Evolutionary conservation across 2,329 filamentous ascomycete species (phyloP), one percentile per base, ranked within the genome.

Genomic region (Lasiodiplodia gonubiensis): DNA sequence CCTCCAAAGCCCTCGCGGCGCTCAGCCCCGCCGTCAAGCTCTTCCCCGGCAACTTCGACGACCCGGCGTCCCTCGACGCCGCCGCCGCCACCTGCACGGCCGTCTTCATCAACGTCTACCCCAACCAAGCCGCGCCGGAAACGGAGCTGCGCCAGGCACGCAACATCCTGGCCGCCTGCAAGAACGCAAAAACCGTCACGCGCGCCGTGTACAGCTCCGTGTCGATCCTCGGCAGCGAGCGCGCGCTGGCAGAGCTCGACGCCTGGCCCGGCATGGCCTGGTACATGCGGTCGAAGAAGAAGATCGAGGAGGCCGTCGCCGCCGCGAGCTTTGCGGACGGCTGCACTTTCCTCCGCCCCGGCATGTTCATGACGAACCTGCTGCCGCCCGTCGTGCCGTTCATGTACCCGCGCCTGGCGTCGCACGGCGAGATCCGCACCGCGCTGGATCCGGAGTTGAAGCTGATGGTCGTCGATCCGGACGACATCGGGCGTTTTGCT

Each of bases 1-100:
- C n/a, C 21, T 48, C 63, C 8, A 27, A 55, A 23, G 63, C 52
- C 16, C 67, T 64, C 14, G 48, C 51, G 3, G 55, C 67, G 18
- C 67, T 64, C n/a, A 60, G 67, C 23, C 66, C 67, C 2, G 61
- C 69, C 46, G 61, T 68, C 52, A 59, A 60, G 7, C 68, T 67
- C 21, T 61, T 65, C 49, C 6, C 30, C 10, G 63, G 63, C 27
- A 37, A 53, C 46, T 65, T 65, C 27, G 63, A 65, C 27, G 48
- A 55, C 33, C 14, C 4, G 1, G 18, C 46, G 12, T 65, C 63
- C 23, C 4, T 65, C 27, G 6, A 21, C 3, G 49, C 42, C 18
- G 63, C 63, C 16, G 63, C 63, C 18, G 10, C 23, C 10, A 14
- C 30, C 21, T 65, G 63, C 49, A 65, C 63, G 30, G 27, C 30